Percentiles rank a stretch among this genome's conserved stretches.
Conservation (phyloP, 495 filamentous ascomycete species). For the Friedmanniomyces simplex region DNA sequence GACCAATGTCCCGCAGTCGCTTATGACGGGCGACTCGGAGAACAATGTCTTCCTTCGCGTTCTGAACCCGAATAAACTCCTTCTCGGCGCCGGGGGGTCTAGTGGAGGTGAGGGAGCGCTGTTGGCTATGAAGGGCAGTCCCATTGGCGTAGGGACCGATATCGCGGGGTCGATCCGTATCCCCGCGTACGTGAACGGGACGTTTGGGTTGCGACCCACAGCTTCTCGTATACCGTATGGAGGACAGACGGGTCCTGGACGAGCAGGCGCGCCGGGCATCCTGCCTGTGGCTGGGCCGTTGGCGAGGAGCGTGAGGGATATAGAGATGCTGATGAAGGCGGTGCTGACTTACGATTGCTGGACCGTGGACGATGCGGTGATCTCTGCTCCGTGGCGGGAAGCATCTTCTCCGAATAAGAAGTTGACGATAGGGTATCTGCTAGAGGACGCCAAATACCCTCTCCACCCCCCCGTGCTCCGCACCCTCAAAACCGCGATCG, state of each 20-base stretch:
- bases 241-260: constrained; percentile 5
- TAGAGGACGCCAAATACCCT: constrained; percentile 22
- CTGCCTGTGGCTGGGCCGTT: constrained; percentile 14
- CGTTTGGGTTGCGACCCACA: constrained; percentile 27
- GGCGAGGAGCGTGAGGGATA: constrained; percentile 12
- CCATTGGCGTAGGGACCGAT: constrained; percentile 31
- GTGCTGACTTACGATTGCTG: constrained; percentile 10
- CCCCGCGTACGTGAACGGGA: constrained; percentile 27
- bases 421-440: constrained; percentile 20
- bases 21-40: constrained; percentile 42
- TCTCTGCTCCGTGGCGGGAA: constrained; percentile 15
- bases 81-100: constrained; percentile 52
- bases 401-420: neutral
- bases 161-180: constrained; percentile 30
- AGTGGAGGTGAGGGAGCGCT: constrained; percentile 50
- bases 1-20: constrained; percentile 47
- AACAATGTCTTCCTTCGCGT: constrained; percentile 8
- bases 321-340: constrained; percentile 9
- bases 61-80: constrained; percentile 34
- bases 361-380: constrained; percentile 3
- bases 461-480: constrained; percentile 27
- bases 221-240: constrained; percentile 21
- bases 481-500: constrained; percentile 20
- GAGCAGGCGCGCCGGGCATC: constrained; percentile 4
- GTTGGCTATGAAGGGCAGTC: constrained; percentile 34